Evolutionary conservation across 2,329 filamentous ascomycete genomes (phyloP).

Genomic region (Talaromyces islandicus): DNA sequence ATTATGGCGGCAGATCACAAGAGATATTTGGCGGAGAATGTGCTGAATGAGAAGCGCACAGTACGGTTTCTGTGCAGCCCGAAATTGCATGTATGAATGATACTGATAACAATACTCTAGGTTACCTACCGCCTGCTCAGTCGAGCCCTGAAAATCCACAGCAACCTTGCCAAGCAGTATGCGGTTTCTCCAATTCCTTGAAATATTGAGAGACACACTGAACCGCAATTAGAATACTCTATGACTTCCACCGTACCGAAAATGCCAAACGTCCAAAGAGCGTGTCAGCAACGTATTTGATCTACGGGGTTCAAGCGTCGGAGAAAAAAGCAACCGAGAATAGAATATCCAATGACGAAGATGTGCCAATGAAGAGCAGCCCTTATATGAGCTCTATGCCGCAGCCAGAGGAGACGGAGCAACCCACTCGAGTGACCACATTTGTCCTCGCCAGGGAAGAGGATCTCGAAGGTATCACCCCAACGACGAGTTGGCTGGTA

Average conservation of each 20-base stretch:
- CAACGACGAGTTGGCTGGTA: neutral
- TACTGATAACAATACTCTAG: slow-evolving; percentile 26
- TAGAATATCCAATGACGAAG: slow-evolving; percentile 38
- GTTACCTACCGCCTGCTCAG: slow-evolving; percentile 83
- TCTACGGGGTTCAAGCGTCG: slow-evolving; percentile 62
- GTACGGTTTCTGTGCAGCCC: slow-evolving; percentile 42
- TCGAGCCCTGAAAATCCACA: slow-evolving; percentile 74
- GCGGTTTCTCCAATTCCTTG: slow-evolving; percentile 15
- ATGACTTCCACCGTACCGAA: slow-evolving; percentile 74
- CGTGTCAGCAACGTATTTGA: slow-evolving; percentile 86
- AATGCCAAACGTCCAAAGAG: slow-evolving; percentile 67
- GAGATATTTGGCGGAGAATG: slow-evolving; percentile 66
- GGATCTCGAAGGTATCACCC: slow-evolving; percentile 56
- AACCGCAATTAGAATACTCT: slow-evolving; percentile 62
- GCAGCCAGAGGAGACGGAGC: slow-evolving; percentile 39
- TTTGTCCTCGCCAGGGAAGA: slow-evolving; percentile 68
- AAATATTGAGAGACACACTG: neutral
- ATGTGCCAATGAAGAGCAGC: slow-evolving; percentile 57
- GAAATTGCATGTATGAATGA: neutral
- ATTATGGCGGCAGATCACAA: slow-evolving; percentile 52
- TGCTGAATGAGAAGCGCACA: slow-evolving; percentile 69
- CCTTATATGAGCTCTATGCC: slow-evolving; percentile 63
- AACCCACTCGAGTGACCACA: slow-evolving; percentile 50
- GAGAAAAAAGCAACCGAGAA: slow-evolving; percentile 30
- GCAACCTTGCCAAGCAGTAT: slow-evolving; percentile 84